These are phyloP conservation scores for Gamsiella multidivaricata DNA, from an alignment of 192 early-diverging fungal genomes.

Conservation along the genomic window DNA sequence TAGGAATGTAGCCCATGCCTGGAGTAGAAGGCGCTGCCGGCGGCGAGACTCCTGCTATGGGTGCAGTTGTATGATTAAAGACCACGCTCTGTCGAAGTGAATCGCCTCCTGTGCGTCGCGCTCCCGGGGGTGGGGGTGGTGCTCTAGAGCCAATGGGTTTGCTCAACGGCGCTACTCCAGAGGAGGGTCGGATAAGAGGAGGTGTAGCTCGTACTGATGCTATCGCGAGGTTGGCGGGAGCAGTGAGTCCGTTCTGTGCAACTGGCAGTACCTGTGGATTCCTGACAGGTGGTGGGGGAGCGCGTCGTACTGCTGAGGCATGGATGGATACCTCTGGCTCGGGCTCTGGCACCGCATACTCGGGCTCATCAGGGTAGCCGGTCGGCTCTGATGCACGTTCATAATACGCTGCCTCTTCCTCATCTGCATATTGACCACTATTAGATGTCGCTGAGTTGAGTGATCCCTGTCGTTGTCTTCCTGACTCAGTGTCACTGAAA, in stretches of 20 bases:
- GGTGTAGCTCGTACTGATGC: constrained; percentile 12
- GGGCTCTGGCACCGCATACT: constrained; percentile 18
- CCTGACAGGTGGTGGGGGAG: constrained; percentile 32
- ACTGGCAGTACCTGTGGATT: too few relatives aligned
- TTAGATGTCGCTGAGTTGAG: constrained; percentile 34
- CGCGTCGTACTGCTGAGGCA: constrained; percentile 20
- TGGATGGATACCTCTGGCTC: constrained; percentile 7
- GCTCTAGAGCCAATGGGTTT: constrained; percentile 13
- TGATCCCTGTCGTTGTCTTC: constrained; percentile 20
- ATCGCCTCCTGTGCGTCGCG: constrained; percentile 4
- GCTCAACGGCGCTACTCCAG: not conserved
- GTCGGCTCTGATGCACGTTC: constrained; percentile 41
- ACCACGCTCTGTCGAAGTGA: not conserved
- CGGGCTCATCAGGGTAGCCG: constrained; percentile 30
- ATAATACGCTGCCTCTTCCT: constrained; percentile 48
- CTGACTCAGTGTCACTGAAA: constrained; percentile 38
- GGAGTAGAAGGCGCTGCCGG: constrained; percentile 39
- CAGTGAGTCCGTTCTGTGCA: too few relatives aligned
- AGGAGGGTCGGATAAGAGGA: constrained; percentile 18
- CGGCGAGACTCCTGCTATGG: constrained; percentile 23
- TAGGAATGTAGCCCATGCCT: constrained; percentile 56
- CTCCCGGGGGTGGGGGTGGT: constrained; percentile 19
- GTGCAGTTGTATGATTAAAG: constrained; percentile 10
- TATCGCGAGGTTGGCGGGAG: too few relatives aligned
- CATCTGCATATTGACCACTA: constrained; percentile 37